phyloP scores from a whole-genome alignment of 106 monocot species.

The Allium fistulosum region DNA sequence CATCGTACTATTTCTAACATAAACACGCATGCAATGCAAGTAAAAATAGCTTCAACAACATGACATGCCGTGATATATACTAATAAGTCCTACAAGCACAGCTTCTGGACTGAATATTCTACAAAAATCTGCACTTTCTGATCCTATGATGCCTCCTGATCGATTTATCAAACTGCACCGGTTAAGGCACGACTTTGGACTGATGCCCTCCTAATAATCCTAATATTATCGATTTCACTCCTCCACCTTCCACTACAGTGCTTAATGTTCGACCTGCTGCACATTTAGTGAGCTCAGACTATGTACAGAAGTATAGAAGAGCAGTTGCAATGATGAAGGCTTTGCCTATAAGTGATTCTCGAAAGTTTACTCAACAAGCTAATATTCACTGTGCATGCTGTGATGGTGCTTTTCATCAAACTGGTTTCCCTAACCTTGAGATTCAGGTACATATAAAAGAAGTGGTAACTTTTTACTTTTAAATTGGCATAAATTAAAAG shows the following conservation, averaged over 20 bases:
- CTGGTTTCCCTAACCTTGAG: neutral
- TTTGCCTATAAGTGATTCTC: slow-evolving; percentile 11
- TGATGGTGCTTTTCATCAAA: slow-evolving; percentile 17
- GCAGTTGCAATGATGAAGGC: neutral
- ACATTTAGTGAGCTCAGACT: neutral
- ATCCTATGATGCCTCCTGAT: too few species aligned
- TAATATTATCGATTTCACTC: neutral
- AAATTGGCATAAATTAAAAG: too few species aligned
- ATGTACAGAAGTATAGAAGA: neutral
- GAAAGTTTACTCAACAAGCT: slow-evolving; percentile 28
- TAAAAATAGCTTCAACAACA: too few species aligned
- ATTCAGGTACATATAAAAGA: neutral
- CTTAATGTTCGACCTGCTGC: neutral
- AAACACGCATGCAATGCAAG: too few species aligned
- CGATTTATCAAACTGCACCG: too few species aligned
- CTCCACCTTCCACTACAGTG: neutral
- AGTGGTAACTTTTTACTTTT: neutral
- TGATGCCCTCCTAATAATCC: neutral
- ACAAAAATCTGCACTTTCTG: too few species aligned
- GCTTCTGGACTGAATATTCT: too few species aligned
- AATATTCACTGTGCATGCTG: slow-evolving; percentile 31
- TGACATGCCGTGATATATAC: too few species aligned
- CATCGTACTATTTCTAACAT: too few species aligned
- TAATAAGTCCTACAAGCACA: too few species aligned
- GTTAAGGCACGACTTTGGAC: neutral